Percentiles rank a stretch among this genome's conserved stretches.
Evolutionary conservation across 345 rosid species (phyloP).

Genomic region (Gossypium rotundifolium): DNA sequence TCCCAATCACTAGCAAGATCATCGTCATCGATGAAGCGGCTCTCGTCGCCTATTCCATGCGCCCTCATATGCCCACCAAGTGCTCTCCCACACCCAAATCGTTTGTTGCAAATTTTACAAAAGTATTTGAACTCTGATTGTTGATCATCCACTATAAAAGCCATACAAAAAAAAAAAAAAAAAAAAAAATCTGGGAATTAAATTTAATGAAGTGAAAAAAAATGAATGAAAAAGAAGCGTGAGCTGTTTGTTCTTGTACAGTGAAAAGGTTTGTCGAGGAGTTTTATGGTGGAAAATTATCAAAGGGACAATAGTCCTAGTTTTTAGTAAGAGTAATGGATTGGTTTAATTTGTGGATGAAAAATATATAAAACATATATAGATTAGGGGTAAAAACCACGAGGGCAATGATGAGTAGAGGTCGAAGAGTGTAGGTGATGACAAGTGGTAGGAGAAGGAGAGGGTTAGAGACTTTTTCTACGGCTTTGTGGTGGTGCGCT

Average conservation of each 20-base stretch:
- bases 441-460: constrained; percentile 47
- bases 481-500: constrained; percentile 19
- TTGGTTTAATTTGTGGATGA: constrained; percentile 26
- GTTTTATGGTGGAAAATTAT: constrained; percentile 35
- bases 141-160: constrained; percentile 52
- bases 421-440: constrained; percentile 25
- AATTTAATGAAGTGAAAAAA: constrained; percentile 1
- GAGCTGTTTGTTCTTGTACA: constrained; percentile 33
- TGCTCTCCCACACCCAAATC: constrained; percentile 64
- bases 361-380: not conserved
- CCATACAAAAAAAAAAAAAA: constrained; percentile 28
- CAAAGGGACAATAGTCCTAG: constrained; percentile 33
- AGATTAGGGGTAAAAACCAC: not conserved
- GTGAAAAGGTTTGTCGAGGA: constrained; percentile 36
- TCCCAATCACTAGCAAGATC: constrained; percentile 59
- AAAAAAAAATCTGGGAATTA: not conserved
- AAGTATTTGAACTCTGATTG: constrained; percentile 45
- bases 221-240: constrained; percentile 18
- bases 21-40: constrained; percentile 41
- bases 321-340: constrained; percentile 49
- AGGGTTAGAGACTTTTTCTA: constrained; percentile 51
- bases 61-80: constrained; percentile 83
- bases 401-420: constrained; percentile 10
- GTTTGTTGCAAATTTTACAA: constrained; percentile 72
- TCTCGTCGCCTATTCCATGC: constrained; percentile 63